Conservation (phyloP, 2,329 filamentous ascomycete genomes). For the Diaporthe citri region DNA sequence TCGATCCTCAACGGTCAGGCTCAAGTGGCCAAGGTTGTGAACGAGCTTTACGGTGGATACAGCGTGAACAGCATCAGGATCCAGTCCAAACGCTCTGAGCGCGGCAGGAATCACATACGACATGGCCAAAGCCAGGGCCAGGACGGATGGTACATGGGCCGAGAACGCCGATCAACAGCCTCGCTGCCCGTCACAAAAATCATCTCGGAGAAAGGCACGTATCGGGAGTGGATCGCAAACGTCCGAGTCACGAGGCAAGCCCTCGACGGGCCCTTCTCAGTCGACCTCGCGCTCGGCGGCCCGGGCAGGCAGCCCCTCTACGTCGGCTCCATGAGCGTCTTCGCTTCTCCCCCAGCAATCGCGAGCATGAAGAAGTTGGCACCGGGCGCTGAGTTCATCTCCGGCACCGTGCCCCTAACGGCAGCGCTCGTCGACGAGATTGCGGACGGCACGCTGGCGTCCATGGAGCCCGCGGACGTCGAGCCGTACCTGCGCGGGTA, state of each 20-base stretch:
- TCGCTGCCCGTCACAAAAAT: conserved; percentile 46
- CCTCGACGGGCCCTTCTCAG: conserved; percentile 70
- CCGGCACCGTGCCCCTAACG: conserved; percentile 66
- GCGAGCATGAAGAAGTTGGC: conserved; percentile 47
- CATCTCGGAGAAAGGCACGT: conserved; percentile 56
- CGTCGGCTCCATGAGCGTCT: conserved; percentile 72
- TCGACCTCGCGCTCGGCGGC: conserved; percentile 77
- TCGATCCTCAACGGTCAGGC: conserved; percentile 51
- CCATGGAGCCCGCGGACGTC: conserved; percentile 53
- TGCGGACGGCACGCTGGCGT: conserved; percentile 50
- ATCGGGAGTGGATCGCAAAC: conserved; percentile 77
- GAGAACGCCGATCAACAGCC: not conserved
- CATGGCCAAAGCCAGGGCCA: conserved; percentile 30
- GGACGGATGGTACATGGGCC: conserved; percentile 29
- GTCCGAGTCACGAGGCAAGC: conserved; percentile 72
- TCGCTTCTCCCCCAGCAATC: conserved; percentile 52
- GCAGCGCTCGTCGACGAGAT: conserved; percentile 60
- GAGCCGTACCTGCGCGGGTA: conserved; percentile 56
- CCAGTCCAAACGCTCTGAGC: conserved; percentile 31
- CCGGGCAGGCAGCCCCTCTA: conserved; percentile 51
- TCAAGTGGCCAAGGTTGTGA: conserved; percentile 66
- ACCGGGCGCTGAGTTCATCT: conserved; percentile 53
- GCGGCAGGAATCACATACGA: conserved; percentile 8
- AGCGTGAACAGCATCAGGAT: conserved; percentile 52
- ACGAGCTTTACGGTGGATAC: conserved; percentile 69